Base-by-base conservation (phyloP, 2,329 filamentous ascomycete genomes). In the Biscogniauxia mediterranea region DNA sequence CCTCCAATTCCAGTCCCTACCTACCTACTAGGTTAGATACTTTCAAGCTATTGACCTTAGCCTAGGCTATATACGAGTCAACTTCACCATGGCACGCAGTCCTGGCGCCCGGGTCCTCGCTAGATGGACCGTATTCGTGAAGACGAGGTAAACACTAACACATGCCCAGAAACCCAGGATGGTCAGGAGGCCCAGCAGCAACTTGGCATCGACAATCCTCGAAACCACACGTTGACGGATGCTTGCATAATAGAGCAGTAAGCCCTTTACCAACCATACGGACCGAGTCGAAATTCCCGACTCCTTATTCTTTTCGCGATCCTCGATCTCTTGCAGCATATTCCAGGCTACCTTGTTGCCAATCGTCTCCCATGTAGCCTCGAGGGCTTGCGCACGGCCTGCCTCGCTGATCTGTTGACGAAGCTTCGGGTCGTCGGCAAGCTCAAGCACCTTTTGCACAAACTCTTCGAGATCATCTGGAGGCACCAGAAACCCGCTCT, bases 341-440 rank as follows among this genome's bases (percentile, higher is more conserved):
- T 84, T 82, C 81, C 85, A 86, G 2, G 88, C 88, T 0, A 89
- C 88, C 55, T 83, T 85, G 68, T 89, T 88, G 75, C 89, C 89
- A 73, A 90, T 89, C 75, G 84, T 88, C 61, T 89, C 86, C 89
- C 88, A 91, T 0, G 86, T 90, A 2, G 85, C 87, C 55, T 86
- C 80, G 62, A 83, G 83, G 0, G 87, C 88, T 63, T 86, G 83
- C 20, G 72, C 70, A 57, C 87, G 80, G 1, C 85, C 82, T 8
- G 79, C 76, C 0, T 61, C 60, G 1, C 77, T 75, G 76, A 90
- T 83, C 1, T 65, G 70, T 5, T 67, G 56, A 7, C 85, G 79
- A 17, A 84, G 71, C 0, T 64, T 59, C 0, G 71, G 54, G 61
- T 89, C 79, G 1, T 69, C 73, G 0, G 80, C 79, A 0, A 90